Evolutionary conservation across 2,329 filamentous ascomycete species (phyloP).

Genomic region (Beauveria medogensis): DNA sequence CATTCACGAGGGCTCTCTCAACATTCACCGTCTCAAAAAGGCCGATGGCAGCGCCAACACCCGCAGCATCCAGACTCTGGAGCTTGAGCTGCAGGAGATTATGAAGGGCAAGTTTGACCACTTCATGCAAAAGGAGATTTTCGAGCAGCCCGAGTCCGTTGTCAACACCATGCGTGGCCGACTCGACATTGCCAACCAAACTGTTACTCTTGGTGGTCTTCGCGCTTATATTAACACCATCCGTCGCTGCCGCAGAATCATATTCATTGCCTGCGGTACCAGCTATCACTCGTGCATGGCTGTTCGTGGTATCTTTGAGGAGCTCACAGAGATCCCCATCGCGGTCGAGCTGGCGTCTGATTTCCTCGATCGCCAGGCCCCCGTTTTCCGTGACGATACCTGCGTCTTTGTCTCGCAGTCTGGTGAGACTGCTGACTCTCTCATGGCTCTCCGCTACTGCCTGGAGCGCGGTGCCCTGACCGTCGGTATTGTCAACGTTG

Average conservation of each 20-base stretch:
- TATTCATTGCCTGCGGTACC: conserved; percentile 98
- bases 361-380: conserved; percentile 92
- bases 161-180: conserved; percentile 99
- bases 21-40: conserved; percentile 98
- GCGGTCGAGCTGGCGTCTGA: conserved; percentile 94
- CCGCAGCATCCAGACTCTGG: conserved; percentile 94
- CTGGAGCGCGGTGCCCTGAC: conserved; percentile 94
- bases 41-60: conserved; percentile 94
- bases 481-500: conserved; percentile 96
- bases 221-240: conserved; percentile 96
- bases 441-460: conserved; percentile 96
- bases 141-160: conserved; percentile 98
- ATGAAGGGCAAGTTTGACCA: conserved; percentile 99
- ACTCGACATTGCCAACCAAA: conserved; percentile 87
- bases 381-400: conserved; percentile 98
- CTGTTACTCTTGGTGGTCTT: conserved; percentile 89
- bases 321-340: conserved; percentile 96
- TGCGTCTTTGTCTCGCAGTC: conserved; percentile 99
- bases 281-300: conserved; percentile 99
- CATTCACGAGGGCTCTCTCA: conserved; percentile 97
- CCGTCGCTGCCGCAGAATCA: conserved; percentile 90
- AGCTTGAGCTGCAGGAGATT: conserved; percentile 98
- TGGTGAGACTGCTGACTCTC: conserved; percentile 94
- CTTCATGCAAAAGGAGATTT: conserved; percentile 99
- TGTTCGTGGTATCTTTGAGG: conserved; percentile 94